Percentiles rank a stretch among this genome's conserved stretches.
These are phyloP conservation scores for Lathyrus oleraceus DNA, from an alignment of 306 rosid species.

Conservation along the genomic window DNA sequence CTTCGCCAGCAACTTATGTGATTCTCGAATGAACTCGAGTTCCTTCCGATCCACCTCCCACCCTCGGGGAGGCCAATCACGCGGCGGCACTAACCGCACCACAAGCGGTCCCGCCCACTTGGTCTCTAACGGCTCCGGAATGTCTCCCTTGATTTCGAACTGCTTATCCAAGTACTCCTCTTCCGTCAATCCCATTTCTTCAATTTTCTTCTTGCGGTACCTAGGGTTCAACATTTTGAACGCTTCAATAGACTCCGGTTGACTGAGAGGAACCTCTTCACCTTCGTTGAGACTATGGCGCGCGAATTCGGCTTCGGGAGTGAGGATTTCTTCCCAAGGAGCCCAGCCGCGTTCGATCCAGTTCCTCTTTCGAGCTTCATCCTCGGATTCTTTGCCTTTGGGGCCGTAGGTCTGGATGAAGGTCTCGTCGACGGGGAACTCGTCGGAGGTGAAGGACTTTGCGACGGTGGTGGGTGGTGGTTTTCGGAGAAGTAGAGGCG, in stretches of 20 bases:
- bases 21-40: conserved; percentile 75
- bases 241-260: conserved; percentile 86
- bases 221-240: conserved; percentile 79
- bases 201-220: conserved; percentile 74
- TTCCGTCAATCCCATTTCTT: conserved; percentile 81
- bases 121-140: conserved; percentile 72
- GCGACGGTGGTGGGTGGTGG: conserved; percentile 28
- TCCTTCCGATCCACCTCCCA: conserved; percentile 89
- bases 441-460: conserved; percentile 70
- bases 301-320: conserved; percentile 90
- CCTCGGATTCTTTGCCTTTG: conserved; percentile 75
- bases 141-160: conserved; percentile 75
- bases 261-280: conserved; percentile 80
- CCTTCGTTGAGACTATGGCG: conserved; percentile 87
- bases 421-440: conserved; percentile 92
- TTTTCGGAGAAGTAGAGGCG: background rate
- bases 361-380: conserved; percentile 80
- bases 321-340: conserved; percentile 91
- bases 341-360: conserved; percentile 99
- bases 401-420: conserved; percentile 59
- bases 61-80: conserved; percentile 97
- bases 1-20: conserved; percentile 65
- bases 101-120: conserved; percentile 69
- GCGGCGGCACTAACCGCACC: conserved; percentile 65
- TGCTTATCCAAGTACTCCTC: conserved; percentile 67